These are phyloP conservation scores for Cadophora sp. DNA, from an alignment of 2,329 filamentous ascomycete species.

Conservation along the genomic window DNA sequence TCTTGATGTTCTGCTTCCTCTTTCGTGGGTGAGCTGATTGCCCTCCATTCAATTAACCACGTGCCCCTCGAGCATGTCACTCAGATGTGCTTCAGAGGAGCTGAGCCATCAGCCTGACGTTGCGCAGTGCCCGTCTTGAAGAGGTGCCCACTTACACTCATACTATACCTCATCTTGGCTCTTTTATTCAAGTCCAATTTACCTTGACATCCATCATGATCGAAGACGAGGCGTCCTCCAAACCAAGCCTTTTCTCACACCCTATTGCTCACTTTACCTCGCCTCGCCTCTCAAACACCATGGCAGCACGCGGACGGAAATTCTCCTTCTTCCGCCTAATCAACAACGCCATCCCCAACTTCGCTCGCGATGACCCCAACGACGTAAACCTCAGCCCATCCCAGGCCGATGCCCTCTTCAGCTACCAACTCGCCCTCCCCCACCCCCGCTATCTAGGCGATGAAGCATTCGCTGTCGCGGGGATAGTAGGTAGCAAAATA, in stretches of 20 bases:
- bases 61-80: too few species aligned
- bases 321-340: constrained; percentile 35
- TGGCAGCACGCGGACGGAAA: constrained; percentile 18
- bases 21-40: too few species aligned
- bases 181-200: too few species aligned
- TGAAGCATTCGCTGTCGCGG: constrained; percentile 30
- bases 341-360: constrained; percentile 26
- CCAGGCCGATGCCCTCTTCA: constrained; percentile 34
- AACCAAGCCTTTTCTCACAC: background rate
- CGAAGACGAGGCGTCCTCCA: background rate
- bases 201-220: too few species aligned
- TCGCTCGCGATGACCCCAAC: constrained; percentile 30
- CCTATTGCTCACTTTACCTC: too few species aligned
- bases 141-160: too few species aligned
- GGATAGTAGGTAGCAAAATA: constrained; percentile 21
- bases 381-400: constrained; percentile 32
- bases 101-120: too few species aligned
- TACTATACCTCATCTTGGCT: too few species aligned
- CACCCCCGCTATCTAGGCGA: constrained; percentile 28
- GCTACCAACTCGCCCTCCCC: constrained; percentile 30
- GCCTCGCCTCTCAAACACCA: background rate
- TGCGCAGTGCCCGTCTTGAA: too few species aligned
- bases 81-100: too few species aligned
- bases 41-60: too few species aligned
- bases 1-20: too few species aligned